phyloP scores from a whole-genome alignment of 768 basidiomycete genomes.

The Krasilnikovozyma curviuscula region DNA sequence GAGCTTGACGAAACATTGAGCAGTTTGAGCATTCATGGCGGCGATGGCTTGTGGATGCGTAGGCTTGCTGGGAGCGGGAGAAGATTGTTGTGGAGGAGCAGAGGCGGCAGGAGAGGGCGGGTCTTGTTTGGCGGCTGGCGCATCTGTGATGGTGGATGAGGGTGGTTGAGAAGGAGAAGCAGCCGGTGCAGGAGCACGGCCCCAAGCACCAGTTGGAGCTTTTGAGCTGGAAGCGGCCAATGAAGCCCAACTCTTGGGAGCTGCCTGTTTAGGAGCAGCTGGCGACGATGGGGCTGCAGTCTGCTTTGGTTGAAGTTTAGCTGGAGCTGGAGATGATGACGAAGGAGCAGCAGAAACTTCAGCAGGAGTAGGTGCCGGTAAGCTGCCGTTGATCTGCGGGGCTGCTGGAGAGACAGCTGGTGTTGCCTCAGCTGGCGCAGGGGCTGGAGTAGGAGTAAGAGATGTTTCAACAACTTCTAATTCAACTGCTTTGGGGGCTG shows the following conservation, averaged over 20 bases:
- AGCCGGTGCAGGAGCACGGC: conserved; percentile 29
- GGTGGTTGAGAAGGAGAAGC: conserved; percentile 16
- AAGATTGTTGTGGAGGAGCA: too few species aligned
- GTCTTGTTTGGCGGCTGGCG: conserved; percentile 12
- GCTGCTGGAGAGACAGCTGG: conserved; percentile 19
- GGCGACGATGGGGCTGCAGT: conserved; percentile 12
- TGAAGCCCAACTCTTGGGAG: conserved; percentile 75
- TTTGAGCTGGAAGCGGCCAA: conserved; percentile 70
- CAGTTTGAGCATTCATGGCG: conserved; percentile 43
- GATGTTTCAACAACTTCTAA: too few species aligned
- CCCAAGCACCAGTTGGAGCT: conserved; percentile 36
- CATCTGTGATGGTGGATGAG: conserved; percentile 11
- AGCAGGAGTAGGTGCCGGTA: conserved; percentile 22
- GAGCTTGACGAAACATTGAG: conserved; percentile 78
- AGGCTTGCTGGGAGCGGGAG: conserved; percentile 28
- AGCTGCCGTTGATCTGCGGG: too few species aligned
- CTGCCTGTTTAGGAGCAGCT: conserved; percentile 28
- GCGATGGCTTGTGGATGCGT: conserved; percentile 30
- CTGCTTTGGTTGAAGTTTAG: too few species aligned
- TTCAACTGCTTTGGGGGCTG: neutral
- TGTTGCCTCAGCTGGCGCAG: conserved; percentile 15
- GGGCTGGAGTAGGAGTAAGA: conserved; percentile 25
- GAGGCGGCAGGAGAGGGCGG: conserved; percentile 27
- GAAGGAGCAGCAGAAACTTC: conserved; percentile 14
- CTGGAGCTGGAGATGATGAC: conserved; percentile 24